Base-by-base conservation (phyloP, 2,329 filamentous ascomycete species). In the Chaetomiaceae sp. region DNA sequence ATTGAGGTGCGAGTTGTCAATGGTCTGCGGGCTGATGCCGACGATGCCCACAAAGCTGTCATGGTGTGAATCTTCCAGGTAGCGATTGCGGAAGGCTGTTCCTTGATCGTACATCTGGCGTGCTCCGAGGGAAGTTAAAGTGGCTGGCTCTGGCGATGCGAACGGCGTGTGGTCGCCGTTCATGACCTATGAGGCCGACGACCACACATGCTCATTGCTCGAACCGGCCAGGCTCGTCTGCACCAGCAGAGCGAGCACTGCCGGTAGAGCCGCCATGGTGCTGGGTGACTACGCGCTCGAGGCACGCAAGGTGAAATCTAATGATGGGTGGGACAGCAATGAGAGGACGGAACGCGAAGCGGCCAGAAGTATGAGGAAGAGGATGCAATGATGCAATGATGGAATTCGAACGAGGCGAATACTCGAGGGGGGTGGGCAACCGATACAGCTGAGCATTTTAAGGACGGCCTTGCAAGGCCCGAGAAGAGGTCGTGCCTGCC, bases 151-250 rank as follows among this genome's bases (percentile, higher is more conserved):
- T 6, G 59, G 48, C 3, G 56, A 33, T 12, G 61, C 38, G 2
- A 64, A 37, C 2, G 77, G 76, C 4, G 69, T 75, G 33, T 67
- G 73, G 57, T 81, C 77, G 56, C 78, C 78, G 55, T 79, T 63
- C 50, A 72, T 64, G 52, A 77, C 54, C 58, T 69, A 75, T 19
- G 67, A 69, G 35, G 73, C 68, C 0, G 69, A 70, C 4, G 71
- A 69, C 72, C 73, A 76, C 41, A 78, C 68, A 20, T 63, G 70
- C 40, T 68, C 64, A 32, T 57, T 59, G 15, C 51, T 49, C 11
- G 60, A 56, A 41, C 69, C 64, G 7, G 65, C 68, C 14, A 56
- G 48, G 27, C 53, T 47, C 29, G 53, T 51, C 17, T 52, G 48
- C 19, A 60, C 38, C 20, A 67, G 50, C 32, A 56, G 42, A 18